Evolutionary conservation across 306 rosid species (phyloP), one percentile per base, ranked within the genome.

Genomic region (Dalbergia oliveri): DNA sequence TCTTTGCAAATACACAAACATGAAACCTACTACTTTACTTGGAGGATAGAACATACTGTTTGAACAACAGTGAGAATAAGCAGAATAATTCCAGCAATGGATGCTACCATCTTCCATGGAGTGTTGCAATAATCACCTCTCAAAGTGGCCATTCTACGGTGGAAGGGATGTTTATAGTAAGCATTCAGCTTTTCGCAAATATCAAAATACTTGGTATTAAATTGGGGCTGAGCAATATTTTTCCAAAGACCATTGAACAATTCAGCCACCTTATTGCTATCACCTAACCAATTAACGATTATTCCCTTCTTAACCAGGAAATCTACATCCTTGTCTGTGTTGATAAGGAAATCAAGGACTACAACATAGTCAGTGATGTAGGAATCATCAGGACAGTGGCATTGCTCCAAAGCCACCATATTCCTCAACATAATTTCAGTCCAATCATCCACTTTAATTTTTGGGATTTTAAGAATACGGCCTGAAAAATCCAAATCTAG

Each of bases 381-480:
- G n/a, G 51, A 4, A 1, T 11, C 1, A 5, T 19, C 0, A 0
- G 9, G 13, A 33, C 43, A 44, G 59, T 44, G 53, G 8, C 74
- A 64, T 19, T 73, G 69, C 51, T 81, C 69, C 6, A 81, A 66
- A 2, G 79, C 79, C 2, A 73, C 1, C 31, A 79, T 8, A 7
- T 80, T 81, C 5, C 75, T 41, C 47, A 16, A 12, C 2, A 12
- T 5, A 3, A 5, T 2, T 26, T 81, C 79, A 4, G 54, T 43
- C 0, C 0, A 0, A 16, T 53, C 43, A 0, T 0, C 12, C 41
- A 80, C 10, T 0, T 0, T 0, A 13, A 71, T 0, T 0, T 0
- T 0, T 33, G 73, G 72, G 43, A 67, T 67, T 54, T n/a, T 6
- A 13, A 78, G 19, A 4, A 12, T 11, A 3, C 21, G 4, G 0